These are phyloP conservation scores for Botrytis galanthina DNA, from an alignment of 2,329 filamentous ascomycete species.

Conservation along the genomic window DNA sequence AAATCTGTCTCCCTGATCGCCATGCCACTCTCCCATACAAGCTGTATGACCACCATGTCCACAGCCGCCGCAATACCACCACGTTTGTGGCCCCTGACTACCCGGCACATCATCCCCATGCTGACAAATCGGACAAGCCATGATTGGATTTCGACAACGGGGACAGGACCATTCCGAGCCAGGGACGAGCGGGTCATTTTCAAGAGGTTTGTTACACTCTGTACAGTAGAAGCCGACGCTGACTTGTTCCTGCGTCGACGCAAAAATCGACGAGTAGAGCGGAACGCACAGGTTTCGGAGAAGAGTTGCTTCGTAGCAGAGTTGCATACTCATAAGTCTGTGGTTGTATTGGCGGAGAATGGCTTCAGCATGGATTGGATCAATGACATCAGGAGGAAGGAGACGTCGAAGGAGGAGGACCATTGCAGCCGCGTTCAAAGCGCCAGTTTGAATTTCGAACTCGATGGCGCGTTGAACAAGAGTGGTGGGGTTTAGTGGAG, in stretches of 20 bases:
- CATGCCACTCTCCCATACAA: slow-evolving; percentile 60
- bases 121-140: slow-evolving; percentile 58
- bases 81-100: slow-evolving; percentile 34
- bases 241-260: slow-evolving; percentile 53
- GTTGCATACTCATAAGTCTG: slow-evolving; percentile 57
- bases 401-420: slow-evolving; percentile 58
- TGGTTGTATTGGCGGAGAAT: slow-evolving; percentile 59
- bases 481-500: slow-evolving; percentile 55
- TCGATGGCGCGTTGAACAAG: slow-evolving; percentile 53
- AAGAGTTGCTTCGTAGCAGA: slow-evolving; percentile 59
- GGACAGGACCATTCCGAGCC: slow-evolving; percentile 56
- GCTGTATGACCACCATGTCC: slow-evolving; percentile 61
- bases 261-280: slow-evolving; percentile 54
- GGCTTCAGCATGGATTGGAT: slow-evolving; percentile 53
- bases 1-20: slow-evolving; percentile 38
- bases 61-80: slow-evolving; percentile 65
- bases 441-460: slow-evolving; percentile 56
- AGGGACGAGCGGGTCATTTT: slow-evolving; percentile 42
- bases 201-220: slow-evolving; percentile 53
- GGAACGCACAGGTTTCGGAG: slow-evolving; percentile 58
- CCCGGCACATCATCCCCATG: slow-evolving; percentile 39
- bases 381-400: slow-evolving; percentile 54
- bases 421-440: slow-evolving; percentile 60
- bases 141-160: slow-evolving; percentile 52
- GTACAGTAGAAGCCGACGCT: slow-evolving; percentile 55